These are phyloP conservation scores for Tarenaya hassleriana DNA, from an alignment of 345 rosid genomes.

Conservation along the genomic window DNA sequence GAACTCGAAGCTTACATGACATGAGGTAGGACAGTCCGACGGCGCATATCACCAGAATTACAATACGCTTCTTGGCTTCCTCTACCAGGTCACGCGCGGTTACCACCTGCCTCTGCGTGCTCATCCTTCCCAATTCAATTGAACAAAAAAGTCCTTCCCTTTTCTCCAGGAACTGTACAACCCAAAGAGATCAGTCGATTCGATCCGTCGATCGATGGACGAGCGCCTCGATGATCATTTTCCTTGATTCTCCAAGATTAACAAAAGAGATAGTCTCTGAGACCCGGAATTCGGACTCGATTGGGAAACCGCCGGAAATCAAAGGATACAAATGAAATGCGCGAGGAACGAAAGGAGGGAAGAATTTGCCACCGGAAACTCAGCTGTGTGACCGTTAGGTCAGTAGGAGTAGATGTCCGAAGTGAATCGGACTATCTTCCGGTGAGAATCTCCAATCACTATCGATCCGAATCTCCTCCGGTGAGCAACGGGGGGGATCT, in stretches of 20 bases:
- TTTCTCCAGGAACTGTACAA: too few species aligned
- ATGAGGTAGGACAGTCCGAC: slow-evolving; percentile 86
- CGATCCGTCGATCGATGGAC: background rate
- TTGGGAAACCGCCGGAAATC: slow-evolving; percentile 16
- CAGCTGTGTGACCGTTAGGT: too few species aligned
- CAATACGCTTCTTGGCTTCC: slow-evolving; percentile 92
- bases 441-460: too few species aligned
- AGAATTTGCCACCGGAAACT: too few species aligned
- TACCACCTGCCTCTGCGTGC: slow-evolving; percentile 55
- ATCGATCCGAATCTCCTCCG: too few species aligned
- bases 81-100: slow-evolving; percentile 70
- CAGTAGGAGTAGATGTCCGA: too few species aligned
- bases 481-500: too few species aligned
- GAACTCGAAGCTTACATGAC: slow-evolving; percentile 57
- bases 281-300: slow-evolving; percentile 10
- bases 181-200: too few species aligned
- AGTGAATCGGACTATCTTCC: too few species aligned
- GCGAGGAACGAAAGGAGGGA: too few species aligned
- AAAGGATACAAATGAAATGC: too few species aligned
- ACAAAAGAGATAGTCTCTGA: background rate
- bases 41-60: slow-evolving; percentile 74
- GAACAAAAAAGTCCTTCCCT: background rate
- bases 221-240: background rate
- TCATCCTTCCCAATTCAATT: slow-evolving; percentile 34
- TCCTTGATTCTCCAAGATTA: slow-evolving; percentile 1